These are phyloP conservation scores for Mycena belliarum DNA, from an alignment of 768 basidiomycete genomes.

Conservation along the genomic window DNA sequence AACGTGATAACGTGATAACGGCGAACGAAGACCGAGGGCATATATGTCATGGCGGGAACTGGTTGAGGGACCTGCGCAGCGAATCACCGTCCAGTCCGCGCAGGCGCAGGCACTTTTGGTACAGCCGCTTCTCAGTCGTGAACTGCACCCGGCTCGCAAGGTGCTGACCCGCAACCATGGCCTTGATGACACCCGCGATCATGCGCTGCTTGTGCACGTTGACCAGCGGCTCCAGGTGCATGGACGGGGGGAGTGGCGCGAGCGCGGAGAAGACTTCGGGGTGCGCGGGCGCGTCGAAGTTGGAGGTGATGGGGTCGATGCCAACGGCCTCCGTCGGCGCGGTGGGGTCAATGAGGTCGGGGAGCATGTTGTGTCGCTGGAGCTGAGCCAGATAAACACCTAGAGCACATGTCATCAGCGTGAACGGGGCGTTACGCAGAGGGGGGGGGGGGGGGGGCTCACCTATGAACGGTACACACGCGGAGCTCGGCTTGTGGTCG, in stretches of 20 bases:
- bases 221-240: slow-evolving; percentile 82
- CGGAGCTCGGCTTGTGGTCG: slow-evolving; percentile 41
- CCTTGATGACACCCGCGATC: slow-evolving; percentile 79
- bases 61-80: slow-evolving; percentile 47
- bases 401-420: slow-evolving; percentile 28
- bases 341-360: slow-evolving; percentile 83
- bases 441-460: slow-evolving; percentile 8
- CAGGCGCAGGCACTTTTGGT: slow-evolving; percentile 72
- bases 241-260: slow-evolving; percentile 69
- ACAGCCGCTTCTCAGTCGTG: slow-evolving; percentile 71
- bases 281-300: slow-evolving; percentile 68
- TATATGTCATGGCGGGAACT: slow-evolving; percentile 25
- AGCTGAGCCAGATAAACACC: slow-evolving; percentile 80
- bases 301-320: slow-evolving; percentile 60
- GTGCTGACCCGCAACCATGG: slow-evolving; percentile 80
- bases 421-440: not conserved
- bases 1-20: slow-evolving; percentile 23
- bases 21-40: slow-evolving; percentile 12
- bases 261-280: slow-evolving; percentile 80
- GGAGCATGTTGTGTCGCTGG: slow-evolving; percentile 61
- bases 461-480: slow-evolving; percentile 87
- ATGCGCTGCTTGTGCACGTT: slow-evolving; percentile 88
- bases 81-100: slow-evolving; percentile 61
- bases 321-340: slow-evolving; percentile 69
- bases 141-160: slow-evolving; percentile 73